phyloP scores from a whole-genome alignment of 192 early-diverging fungal species.

The Funneliformis mosseae region DNA sequence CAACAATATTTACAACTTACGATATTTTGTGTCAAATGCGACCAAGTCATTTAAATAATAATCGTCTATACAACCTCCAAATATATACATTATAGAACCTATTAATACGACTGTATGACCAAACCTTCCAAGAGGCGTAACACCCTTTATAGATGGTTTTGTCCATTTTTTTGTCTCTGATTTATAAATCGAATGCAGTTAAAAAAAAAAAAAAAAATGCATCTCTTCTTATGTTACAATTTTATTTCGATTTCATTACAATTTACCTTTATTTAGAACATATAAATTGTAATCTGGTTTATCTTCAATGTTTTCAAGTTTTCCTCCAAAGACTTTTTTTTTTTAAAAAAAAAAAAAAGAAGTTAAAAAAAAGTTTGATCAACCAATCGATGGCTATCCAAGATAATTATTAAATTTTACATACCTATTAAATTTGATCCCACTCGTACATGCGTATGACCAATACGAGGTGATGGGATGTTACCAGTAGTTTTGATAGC shows the following conservation, averaged over 20 bases:
- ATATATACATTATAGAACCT: constrained; percentile 56
- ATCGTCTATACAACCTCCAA: constrained; percentile 53
- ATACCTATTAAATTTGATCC: constrained; percentile 51
- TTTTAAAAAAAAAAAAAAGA: constrained; percentile 15
- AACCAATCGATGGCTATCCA: background rate
- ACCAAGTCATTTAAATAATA: constrained; percentile 46
- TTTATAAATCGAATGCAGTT: background rate
- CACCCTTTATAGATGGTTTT: constrained; percentile 38
- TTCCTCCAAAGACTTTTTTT: constrained; percentile 43
- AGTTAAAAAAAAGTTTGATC: background rate
- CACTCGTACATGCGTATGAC: constrained; percentile 46
- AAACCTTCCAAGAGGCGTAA: constrained; percentile 36
- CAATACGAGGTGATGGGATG: constrained; percentile 40
- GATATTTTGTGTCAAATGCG: background rate
- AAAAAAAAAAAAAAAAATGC: background rate
- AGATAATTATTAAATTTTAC: background rate
- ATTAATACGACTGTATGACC: constrained; percentile 39
- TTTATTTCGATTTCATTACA: background rate
- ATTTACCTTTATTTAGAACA: constrained; percentile 45
- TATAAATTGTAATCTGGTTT: constrained; percentile 44
- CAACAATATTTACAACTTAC: background rate
- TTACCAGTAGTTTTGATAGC: constrained; percentile 43
- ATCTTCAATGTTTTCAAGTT: constrained; percentile 37
- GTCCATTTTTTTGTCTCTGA: constrained; percentile 44
- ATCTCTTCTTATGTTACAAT: no score